Conservation (phyloP, 2,329 filamentous ascomycete genomes). For the Achaetomium macrosporum region DNA sequence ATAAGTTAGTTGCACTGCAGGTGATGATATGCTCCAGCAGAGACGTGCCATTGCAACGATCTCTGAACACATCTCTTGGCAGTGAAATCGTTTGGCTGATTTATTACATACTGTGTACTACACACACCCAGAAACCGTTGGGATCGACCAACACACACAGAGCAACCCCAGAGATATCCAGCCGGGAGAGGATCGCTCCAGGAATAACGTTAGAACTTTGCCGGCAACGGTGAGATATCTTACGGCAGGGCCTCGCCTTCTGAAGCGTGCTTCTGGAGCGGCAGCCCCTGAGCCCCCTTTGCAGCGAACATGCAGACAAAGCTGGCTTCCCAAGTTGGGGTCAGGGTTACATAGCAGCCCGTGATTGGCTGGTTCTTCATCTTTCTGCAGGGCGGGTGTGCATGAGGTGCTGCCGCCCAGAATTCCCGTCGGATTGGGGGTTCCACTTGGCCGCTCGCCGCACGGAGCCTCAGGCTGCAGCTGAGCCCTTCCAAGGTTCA, state of each 20-base stretch:
- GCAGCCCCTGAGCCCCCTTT: too few relatives aligned
- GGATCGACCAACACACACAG: background rate
- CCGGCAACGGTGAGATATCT: background rate
- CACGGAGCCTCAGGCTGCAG: conserved; percentile 1
- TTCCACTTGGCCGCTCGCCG: conserved; percentile 9
- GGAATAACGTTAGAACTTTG: background rate
- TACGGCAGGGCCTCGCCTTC: too few relatives aligned
- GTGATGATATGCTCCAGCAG: too few relatives aligned
- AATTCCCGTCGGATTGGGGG: background rate
- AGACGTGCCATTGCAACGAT: too few relatives aligned
- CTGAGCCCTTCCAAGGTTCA: background rate
- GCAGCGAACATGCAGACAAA: too few relatives aligned
- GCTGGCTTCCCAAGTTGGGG: background rate
- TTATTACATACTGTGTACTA: too few relatives aligned
- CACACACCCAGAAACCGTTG: background rate
- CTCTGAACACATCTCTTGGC: too few relatives aligned
- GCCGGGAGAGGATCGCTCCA: background rate
- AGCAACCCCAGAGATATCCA: background rate
- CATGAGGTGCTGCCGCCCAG: background rate
- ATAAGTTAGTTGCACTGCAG: too few relatives aligned
- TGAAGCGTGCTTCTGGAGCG: conserved; percentile 1
- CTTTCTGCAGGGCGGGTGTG: background rate
- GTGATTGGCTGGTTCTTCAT: conserved; percentile 4
- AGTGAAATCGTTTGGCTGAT: too few relatives aligned
- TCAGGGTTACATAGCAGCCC: background rate